Conservation (phyloP, 2,329 filamentous ascomycete genomes). For the Emmonsiellopsis sp. region DNA sequence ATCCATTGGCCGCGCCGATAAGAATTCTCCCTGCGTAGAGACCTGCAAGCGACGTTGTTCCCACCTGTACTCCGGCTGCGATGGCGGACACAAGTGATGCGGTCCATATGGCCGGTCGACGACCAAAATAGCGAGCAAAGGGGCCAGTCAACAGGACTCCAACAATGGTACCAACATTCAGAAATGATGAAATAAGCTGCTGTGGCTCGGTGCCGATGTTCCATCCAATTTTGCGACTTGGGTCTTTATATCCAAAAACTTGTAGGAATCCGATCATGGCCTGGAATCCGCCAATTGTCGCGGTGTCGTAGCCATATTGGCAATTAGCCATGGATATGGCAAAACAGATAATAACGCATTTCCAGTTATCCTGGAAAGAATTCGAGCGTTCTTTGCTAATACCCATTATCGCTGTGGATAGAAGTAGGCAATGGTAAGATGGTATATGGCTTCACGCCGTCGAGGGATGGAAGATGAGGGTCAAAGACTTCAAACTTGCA, state of each 20-base stretch:
- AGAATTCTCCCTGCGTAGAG: not conserved
- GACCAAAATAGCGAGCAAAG: not conserved
- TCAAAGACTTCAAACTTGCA: no score
- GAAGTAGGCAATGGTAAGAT: no score
- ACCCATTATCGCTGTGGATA: not conserved
- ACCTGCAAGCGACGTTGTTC: not conserved
- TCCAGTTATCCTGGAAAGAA: not conserved
- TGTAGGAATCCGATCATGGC: not conserved
- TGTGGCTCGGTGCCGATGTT: not conserved
- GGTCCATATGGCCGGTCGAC: not conserved
- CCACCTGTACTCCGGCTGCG: not conserved
- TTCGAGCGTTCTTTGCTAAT: not conserved
- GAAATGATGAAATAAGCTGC: not conserved
- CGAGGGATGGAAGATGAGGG: no score
- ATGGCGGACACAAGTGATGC: not conserved
- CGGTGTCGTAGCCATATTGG: not conserved
- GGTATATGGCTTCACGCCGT: no score
- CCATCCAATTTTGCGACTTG: not conserved
- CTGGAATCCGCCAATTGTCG: not conserved
- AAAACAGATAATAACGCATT: not conserved
- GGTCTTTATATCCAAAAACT: not conserved
- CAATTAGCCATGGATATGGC: not conserved
- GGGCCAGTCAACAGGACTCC: not conserved
- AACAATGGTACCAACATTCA: not conserved
- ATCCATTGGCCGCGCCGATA: not conserved